Evolutionary conservation across 2,329 filamentous ascomycete genomes (phyloP).

Genomic region (Westerdykella sp.): DNA sequence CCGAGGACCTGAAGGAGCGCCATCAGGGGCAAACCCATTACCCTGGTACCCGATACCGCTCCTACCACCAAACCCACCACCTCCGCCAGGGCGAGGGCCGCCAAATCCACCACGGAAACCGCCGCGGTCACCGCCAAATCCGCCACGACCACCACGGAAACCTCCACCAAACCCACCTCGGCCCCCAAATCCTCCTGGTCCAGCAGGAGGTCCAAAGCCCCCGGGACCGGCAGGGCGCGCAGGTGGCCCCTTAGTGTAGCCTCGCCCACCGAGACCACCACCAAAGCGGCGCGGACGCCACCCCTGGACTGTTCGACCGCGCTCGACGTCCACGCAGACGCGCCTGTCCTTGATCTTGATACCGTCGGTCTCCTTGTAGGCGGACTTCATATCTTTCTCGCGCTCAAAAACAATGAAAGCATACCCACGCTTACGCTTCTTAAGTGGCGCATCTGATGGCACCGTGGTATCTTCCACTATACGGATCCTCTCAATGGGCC

Average conservation of each 20-base stretch:
- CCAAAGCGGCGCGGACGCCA: slow-evolving; percentile 91
- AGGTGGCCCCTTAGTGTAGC: slow-evolving; percentile 78
- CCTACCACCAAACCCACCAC: slow-evolving; percentile 38
- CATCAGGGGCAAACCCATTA: slow-evolving; percentile 42
- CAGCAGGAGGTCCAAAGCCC: slow-evolving; percentile 50
- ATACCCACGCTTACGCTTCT: slow-evolving; percentile 76
- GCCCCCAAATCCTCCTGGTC: slow-evolving; percentile 47
- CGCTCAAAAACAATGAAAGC: slow-evolving; percentile 95
- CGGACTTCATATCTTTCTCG: slow-evolving; percentile 99
- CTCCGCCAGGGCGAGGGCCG: slow-evolving; percentile 47
- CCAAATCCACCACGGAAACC: slow-evolving; percentile 50
- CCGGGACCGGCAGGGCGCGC: slow-evolving; percentile 63
- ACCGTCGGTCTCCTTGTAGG: slow-evolving; percentile 81
- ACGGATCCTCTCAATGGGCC: slow-evolving; percentile 89
- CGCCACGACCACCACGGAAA: slow-evolving; percentile 46
- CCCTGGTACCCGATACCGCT: slow-evolving; percentile 43
- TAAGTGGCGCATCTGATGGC: slow-evolving; percentile 52
- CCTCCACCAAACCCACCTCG: slow-evolving; percentile 50
- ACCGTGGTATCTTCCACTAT: slow-evolving; percentile 74
- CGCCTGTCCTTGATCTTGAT: slow-evolving; percentile 87
- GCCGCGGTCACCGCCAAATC: slow-evolving; percentile 36
- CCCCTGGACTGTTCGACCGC: slow-evolving; percentile 85
- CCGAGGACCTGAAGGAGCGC: slow-evolving; percentile 45
- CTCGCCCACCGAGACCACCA: slow-evolving; percentile 83
- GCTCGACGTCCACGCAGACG: slow-evolving; percentile 92